Evolutionary conservation across 495 filamentous ascomycete genomes (phyloP).

Genomic region (Terfezia boudieri): DNA sequence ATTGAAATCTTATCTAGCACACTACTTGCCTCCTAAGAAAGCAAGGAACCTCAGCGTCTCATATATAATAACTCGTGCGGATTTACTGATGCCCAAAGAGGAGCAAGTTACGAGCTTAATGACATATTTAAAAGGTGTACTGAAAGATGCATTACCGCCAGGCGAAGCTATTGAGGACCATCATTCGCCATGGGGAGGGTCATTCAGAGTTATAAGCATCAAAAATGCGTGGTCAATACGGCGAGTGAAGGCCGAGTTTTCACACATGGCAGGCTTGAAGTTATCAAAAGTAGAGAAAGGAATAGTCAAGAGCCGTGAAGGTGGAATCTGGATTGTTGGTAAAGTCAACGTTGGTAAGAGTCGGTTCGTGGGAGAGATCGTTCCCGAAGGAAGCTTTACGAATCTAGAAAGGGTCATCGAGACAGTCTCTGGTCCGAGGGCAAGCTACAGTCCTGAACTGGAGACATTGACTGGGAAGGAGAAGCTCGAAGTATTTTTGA

Average conservation of each 20-base stretch:
- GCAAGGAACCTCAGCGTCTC: slow-evolving; percentile 37
- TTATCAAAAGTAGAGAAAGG: slow-evolving; percentile 66
- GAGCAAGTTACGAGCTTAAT: slow-evolving; percentile 60
- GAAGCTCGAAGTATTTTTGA: background rate
- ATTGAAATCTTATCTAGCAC: slow-evolving; percentile 25
- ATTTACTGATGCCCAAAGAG: slow-evolving; percentile 61
- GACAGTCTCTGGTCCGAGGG: background rate
- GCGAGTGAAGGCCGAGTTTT: slow-evolving; percentile 11
- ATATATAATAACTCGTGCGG: slow-evolving; percentile 76
- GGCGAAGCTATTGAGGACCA: slow-evolving; percentile 24
- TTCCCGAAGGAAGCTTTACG: slow-evolving; percentile 7
- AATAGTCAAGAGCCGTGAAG: slow-evolving; percentile 51
- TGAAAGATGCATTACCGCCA: slow-evolving; percentile 36
- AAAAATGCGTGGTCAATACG: slow-evolving; percentile 14
- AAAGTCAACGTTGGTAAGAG: slow-evolving; percentile 96
- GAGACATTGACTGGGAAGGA: background rate
- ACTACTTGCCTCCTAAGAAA: slow-evolving; percentile 12
- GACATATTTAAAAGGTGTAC: slow-evolving; percentile 50
- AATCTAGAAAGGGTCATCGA: slow-evolving; percentile 5
- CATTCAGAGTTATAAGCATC: slow-evolving; percentile 6
- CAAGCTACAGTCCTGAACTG: background rate
- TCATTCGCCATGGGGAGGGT: background rate
- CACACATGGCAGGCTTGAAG: slow-evolving; percentile 25
- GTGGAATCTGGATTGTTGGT: slow-evolving; percentile 93
- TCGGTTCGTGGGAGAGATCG: slow-evolving; percentile 40